Evolutionary conservation across 1,284 basidiomycete species (phyloP), one percentile per base, ranked within the genome.

Genomic region (Microbotryum scabiosae): DNA sequence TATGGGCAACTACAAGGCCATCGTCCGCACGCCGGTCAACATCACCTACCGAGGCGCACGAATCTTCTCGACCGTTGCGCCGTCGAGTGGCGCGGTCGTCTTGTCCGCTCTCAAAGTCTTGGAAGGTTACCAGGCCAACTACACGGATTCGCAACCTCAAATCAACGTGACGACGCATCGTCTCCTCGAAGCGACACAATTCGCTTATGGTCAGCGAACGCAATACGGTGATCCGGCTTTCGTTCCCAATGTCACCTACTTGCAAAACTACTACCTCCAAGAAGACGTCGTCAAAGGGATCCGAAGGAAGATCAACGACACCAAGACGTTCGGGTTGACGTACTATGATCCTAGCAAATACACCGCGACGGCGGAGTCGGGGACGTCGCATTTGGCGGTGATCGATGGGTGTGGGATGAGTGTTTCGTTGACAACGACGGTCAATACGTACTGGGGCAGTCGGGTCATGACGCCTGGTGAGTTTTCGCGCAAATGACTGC

Each of bases 351-450:
- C 76, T 0, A 43, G 55, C 51, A 69, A 70, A 57, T 74, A 75
- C 51, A 62, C 66, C 21, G 67, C 74, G 1, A 58, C 71, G 16
- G 62, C 54, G 18, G 76, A 78, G 55, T 60, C 65, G 21, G 77
- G 77, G 4, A 78, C 77, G 8, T 75, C 73, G 32, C 74, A 76
- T 47, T 59, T 78, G 25, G 73, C 74, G 18, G 74, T 72, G 2
- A 73, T 75, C 4, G 77, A 78, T 60, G 63, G 62, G 0, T 54
- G 69, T 21, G 77, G 77, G 2, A 73, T 74, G 66, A 73, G 75
- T 2, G 70, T 78, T 51, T 73, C 74, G 28, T 61, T 78, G 45
- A 78, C 77, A 5, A 78, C 77, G 2, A 78, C 77, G 0, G 72
- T 78, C 63, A 76, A 77, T 66, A 69, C 73, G 6, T 75, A 71